phyloP scores from a whole-genome alignment of 1,284 basidiomycete genomes.

The Rhodotorula sp. region DNA sequence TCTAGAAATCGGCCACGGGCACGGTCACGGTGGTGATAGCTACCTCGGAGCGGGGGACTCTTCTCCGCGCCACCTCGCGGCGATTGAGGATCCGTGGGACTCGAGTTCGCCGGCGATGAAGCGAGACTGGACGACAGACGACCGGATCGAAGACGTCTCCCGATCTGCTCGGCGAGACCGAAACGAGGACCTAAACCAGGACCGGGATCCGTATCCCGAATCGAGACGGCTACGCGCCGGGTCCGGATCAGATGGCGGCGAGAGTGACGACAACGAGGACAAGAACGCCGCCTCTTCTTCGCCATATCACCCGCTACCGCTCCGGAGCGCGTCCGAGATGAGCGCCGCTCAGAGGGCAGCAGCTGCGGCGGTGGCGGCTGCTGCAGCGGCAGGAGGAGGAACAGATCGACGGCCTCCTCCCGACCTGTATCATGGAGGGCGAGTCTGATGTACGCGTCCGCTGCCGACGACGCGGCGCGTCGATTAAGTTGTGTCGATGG shows the following conservation, averaged over 20 bases:
- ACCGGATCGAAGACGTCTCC: neutral
- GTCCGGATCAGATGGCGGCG: neutral
- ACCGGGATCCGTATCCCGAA: neutral
- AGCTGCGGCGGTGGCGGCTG: neutral
- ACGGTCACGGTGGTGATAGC: neutral
- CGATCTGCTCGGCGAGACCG: neutral
- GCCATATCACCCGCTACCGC: constrained; percentile 15
- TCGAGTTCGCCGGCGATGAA: constrained; percentile 1
- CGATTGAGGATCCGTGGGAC: constrained; percentile 3
- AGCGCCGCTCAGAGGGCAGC: constrained; percentile 1
- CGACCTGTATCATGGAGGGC: neutral
- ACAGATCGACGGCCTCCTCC: neutral
- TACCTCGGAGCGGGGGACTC: neutral
- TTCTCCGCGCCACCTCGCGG: neutral
- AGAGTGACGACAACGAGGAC: too few relatives aligned
- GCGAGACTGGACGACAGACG: constrained; percentile 1
- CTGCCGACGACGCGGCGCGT: too few relatives aligned
- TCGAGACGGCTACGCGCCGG: neutral
- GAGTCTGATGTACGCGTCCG: too few relatives aligned
- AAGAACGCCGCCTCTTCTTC: too few relatives aligned
- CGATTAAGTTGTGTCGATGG: too few relatives aligned
- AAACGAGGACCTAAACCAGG: neutral
- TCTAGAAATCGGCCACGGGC: neutral
- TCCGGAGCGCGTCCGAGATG: constrained; percentile 22
- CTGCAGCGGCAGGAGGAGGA: neutral